Evolutionary conservation across 768 basidiomycete genomes (phyloP).

Genomic region (Auricularia heimuer): DNA sequence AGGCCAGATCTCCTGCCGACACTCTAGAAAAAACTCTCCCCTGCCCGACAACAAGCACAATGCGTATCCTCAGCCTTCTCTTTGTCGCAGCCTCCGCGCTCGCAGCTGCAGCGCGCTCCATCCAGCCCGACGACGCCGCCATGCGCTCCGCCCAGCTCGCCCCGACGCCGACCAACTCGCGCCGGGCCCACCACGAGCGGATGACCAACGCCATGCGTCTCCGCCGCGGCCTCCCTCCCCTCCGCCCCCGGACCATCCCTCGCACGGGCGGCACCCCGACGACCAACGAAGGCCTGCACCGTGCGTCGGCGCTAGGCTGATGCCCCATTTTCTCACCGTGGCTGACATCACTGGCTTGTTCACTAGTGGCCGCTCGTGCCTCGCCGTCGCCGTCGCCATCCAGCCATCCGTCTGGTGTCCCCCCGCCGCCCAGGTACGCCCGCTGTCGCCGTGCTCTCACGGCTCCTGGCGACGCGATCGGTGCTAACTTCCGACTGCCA

Average conservation of each 20-base stretch:
- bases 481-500: neutral
- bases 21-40: neutral
- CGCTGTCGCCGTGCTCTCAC: neutral
- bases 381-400: slow-evolving; percentile 1
- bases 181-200: neutral
- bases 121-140: slow-evolving; percentile 2
- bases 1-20: neutral
- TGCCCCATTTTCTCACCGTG: neutral
- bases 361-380: neutral
- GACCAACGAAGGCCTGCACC: neutral
- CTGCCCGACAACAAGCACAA: neutral
- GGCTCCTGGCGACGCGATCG: neutral
- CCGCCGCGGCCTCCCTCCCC: neutral
- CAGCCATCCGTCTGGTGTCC: neutral
- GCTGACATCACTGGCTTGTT: neutral
- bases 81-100: neutral
- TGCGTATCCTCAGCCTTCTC: neutral
- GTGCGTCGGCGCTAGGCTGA: neutral
- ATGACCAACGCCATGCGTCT: slow-evolving; percentile 1
- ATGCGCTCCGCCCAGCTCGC: neutral
- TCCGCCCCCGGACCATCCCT: neutral
- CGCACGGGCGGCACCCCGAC: neutral
- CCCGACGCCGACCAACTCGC: neutral
- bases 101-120: neutral
- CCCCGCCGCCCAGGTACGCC: neutral